These are phyloP conservation scores for Penicillium aurantiogriseum DNA, from an alignment of 2,329 filamentous ascomycete genomes.

Conservation along the genomic window DNA sequence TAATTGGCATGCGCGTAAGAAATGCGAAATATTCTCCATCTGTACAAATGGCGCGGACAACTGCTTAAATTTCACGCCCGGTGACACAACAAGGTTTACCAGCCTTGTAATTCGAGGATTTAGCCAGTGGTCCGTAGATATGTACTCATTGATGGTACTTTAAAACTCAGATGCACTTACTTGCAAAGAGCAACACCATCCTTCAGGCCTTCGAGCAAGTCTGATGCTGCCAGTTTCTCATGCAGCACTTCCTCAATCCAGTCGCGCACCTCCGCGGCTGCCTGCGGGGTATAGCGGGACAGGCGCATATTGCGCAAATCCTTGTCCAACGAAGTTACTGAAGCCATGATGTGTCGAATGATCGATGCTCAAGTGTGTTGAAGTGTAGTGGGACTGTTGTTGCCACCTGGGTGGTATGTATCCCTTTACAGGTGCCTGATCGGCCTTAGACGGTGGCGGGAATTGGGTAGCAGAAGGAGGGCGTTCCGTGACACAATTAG, in stretches of 20 bases:
- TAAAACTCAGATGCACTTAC: slow-evolving; percentile 50
- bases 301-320: slow-evolving; percentile 92
- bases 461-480: slow-evolving; percentile 22
- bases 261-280: slow-evolving; percentile 75
- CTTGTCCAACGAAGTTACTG: slow-evolving; percentile 88
- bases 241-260: slow-evolving; percentile 86
- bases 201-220: slow-evolving; percentile 81
- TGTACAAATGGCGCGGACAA: slow-evolving; percentile 97
- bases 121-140: slow-evolving; percentile 21
- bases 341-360: slow-evolving; percentile 68
- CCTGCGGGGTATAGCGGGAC: slow-evolving; percentile 87
- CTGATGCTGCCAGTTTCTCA: slow-evolving; percentile 67
- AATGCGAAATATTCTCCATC: slow-evolving; percentile 99
- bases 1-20: slow-evolving; percentile 81
- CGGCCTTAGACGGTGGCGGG: slow-evolving; percentile 16
- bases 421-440: slow-evolving; percentile 25
- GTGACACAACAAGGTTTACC: slow-evolving; percentile 74
- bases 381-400: slow-evolving; percentile 2
- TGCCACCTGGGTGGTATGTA: slow-evolving; percentile 11
- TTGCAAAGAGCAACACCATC: slow-evolving; percentile 92
- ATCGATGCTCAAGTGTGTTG: neutral
- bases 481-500: neutral
- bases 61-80: slow-evolving; percentile 83
- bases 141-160: neutral
- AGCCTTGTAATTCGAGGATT: slow-evolving; percentile 56